Conservation (phyloP, 805 yeast species). For the Cyberlindnera subsufficiens region DNA sequence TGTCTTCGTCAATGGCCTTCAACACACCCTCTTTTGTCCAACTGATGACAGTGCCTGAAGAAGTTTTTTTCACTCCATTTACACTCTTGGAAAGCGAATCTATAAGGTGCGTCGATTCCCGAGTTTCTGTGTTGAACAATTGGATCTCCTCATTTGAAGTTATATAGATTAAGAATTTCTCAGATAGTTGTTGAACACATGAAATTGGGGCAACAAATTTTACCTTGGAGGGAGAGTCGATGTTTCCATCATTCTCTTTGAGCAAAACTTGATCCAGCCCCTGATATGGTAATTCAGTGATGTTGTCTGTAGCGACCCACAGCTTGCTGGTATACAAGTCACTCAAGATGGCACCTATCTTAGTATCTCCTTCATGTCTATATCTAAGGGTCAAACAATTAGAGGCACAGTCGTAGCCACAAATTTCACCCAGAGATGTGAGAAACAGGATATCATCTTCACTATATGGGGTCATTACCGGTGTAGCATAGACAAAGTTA, state of each 20-base stretch:
- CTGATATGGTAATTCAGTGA: conserved; percentile 13
- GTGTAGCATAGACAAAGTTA: conserved; percentile 38
- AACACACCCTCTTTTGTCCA: conserved; percentile 40
- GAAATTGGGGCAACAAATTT: conserved; percentile 18
- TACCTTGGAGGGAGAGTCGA: conserved; percentile 26
- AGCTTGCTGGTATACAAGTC: conserved; percentile 17
- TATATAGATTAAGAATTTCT: conserved; percentile 26
- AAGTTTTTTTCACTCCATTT: conserved; percentile 33
- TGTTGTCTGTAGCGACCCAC: conserved; percentile 25
- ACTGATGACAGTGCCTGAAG: conserved; percentile 27
- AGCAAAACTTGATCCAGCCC: conserved; percentile 23
- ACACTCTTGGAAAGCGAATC: conserved; percentile 33
- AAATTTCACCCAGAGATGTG: conserved; percentile 21
- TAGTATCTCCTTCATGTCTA: conserved; percentile 4
- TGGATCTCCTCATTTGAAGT: conserved; percentile 33
- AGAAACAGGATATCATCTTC: conserved; percentile 19
- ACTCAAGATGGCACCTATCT: conserved; percentile 16
- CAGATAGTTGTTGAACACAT: conserved; percentile 22
- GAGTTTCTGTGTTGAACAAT: conserved; percentile 19
- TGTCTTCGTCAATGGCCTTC: conserved; percentile 23
- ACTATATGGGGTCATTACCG: conserved; percentile 14
- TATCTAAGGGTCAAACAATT: conserved; percentile 14
- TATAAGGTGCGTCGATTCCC: conserved; percentile 21
- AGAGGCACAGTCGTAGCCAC: conserved; percentile 12
- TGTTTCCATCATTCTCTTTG: conserved; percentile 24